Percentiles rank a stretch among this genome's conserved stretches.
phyloP scores from a whole-genome alignment of 768 basidiomycete species.

The Leucosporidium creatinivorum region DNA sequence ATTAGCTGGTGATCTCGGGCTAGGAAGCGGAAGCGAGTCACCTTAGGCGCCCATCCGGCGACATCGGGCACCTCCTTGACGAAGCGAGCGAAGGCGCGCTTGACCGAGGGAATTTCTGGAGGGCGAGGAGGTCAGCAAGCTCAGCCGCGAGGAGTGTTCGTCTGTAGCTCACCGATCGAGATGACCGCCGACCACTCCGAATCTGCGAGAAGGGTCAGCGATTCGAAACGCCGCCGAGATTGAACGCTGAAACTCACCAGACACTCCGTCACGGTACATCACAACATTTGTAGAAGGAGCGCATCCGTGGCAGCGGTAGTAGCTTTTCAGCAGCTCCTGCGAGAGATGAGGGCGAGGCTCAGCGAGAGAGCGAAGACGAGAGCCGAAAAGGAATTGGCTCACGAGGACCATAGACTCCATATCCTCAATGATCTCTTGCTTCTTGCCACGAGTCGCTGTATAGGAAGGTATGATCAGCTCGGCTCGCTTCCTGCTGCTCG shows the following conservation, averaged over 20 bases:
- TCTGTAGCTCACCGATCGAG: too few relatives aligned
- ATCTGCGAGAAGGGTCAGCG: neutral
- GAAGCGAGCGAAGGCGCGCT: neutral
- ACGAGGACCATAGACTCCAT: neutral
- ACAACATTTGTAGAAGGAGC: neutral
- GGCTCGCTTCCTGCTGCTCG: too few relatives aligned
- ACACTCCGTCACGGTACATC: constrained; percentile 23
- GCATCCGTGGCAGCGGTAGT: neutral
- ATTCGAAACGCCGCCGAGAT: neutral
- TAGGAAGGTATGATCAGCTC: neutral
- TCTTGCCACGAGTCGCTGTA: constrained; percentile 1
- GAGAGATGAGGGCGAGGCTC: neutral
- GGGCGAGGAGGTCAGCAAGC: neutral
- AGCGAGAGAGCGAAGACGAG: neutral
- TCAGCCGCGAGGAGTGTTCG: neutral
- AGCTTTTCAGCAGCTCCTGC: constrained; percentile 13
- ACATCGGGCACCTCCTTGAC: neutral
- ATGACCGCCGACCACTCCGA: neutral
- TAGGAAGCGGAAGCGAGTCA: neutral
- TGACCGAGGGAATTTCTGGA: constrained; percentile 4
- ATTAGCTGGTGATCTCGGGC: neutral
- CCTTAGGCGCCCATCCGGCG: constrained; percentile 8
- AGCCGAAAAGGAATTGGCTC: neutral
- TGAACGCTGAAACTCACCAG: neutral
- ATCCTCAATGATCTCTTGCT: constrained; percentile 8